These are phyloP conservation scores for Pleurotus cornucopiae DNA, from an alignment of 768 basidiomycete genomes.

Conservation along the genomic window DNA sequence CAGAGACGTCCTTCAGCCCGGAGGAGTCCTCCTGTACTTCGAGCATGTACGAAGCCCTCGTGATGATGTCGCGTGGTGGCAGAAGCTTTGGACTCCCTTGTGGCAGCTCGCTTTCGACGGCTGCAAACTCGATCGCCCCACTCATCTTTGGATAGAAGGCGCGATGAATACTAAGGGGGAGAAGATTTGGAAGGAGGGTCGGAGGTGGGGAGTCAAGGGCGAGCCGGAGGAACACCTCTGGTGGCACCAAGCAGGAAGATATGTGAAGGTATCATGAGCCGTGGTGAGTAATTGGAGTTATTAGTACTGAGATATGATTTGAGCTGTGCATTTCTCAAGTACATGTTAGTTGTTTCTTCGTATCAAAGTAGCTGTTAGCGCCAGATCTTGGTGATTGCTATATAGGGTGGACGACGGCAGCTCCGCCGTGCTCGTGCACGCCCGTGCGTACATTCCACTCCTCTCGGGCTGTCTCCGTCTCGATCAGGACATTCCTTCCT, in stretches of 20 bases:
- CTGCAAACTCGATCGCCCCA: slow-evolving; percentile 58
- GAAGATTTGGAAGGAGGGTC: slow-evolving; percentile 45
- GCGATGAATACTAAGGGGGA: slow-evolving; percentile 23
- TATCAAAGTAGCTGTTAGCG: too few species aligned
- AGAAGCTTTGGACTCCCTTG: slow-evolving; percentile 66
- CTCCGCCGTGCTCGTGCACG: slow-evolving; percentile 75
- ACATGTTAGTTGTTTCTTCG: too few species aligned
- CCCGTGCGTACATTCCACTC: slow-evolving; percentile 51
- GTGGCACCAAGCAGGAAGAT: slow-evolving; percentile 55
- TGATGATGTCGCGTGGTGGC: slow-evolving; percentile 64
- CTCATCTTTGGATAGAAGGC: slow-evolving; percentile 41
- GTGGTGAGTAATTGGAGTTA: too few species aligned
- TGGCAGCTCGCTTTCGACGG: slow-evolving; percentile 62
- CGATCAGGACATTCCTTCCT: slow-evolving; percentile 36
- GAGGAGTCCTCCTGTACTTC: slow-evolving; percentile 61
- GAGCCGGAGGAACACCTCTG: slow-evolving; percentile 58
- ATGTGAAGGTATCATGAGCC: slow-evolving; percentile 34
- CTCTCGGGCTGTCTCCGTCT: slow-evolving; percentile 33
- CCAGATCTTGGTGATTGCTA: too few species aligned
- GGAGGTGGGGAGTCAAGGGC: slow-evolving; percentile 43
- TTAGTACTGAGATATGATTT: too few species aligned
- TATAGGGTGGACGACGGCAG: slow-evolving; percentile 41
- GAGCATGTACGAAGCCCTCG: slow-evolving; percentile 64
- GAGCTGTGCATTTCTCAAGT: too few species aligned
- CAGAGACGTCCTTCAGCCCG: slow-evolving; percentile 52